Conservation (phyloP, 169 alveolate genomes). For the Theileria orientalis region DNA sequence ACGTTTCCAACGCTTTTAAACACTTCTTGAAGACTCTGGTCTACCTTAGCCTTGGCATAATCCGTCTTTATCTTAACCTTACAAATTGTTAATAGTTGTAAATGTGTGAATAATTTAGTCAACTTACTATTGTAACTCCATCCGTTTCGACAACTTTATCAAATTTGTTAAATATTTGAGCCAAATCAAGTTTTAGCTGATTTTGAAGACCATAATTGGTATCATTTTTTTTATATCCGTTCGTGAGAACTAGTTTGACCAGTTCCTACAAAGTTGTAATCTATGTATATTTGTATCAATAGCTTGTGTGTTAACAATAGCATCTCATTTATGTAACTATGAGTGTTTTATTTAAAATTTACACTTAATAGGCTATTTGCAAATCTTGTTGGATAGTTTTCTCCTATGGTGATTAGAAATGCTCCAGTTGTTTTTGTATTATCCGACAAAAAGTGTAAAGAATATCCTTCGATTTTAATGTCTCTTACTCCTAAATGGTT, state of each 20-base stretch:
- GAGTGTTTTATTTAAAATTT: not conserved
- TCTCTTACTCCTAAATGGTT: not conserved
- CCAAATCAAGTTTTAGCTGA: not conserved
- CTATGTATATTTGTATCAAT: not conserved
- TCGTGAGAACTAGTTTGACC: not conserved
- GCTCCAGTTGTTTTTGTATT: constrained; percentile 6
- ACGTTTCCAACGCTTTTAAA: constrained; percentile 27
- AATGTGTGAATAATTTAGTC: not conserved
- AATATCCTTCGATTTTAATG: not conserved
- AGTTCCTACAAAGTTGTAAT: constrained; percentile 8
- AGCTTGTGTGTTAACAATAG: not conserved
- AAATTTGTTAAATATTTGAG: constrained; percentile 21
- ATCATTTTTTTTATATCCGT: not conserved
- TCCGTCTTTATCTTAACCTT: constrained; percentile 33
- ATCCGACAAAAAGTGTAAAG: constrained; percentile 7
- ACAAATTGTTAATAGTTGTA: not conserved
- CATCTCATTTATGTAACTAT: not conserved
- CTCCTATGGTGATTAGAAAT: constrained; percentile 20
- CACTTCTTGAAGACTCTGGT: constrained; percentile 20
- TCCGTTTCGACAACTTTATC: constrained; percentile 30
- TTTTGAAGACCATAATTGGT: constrained; percentile 3
- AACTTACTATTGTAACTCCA: constrained; percentile 19
- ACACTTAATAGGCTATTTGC: constrained; percentile 41
- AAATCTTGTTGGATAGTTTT: constrained; percentile 39
- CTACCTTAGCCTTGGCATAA: constrained; percentile 10